Evolutionary conservation across 352 stramenopile species (phyloP).

Genomic region (Elongisporangium undulatum): DNA sequence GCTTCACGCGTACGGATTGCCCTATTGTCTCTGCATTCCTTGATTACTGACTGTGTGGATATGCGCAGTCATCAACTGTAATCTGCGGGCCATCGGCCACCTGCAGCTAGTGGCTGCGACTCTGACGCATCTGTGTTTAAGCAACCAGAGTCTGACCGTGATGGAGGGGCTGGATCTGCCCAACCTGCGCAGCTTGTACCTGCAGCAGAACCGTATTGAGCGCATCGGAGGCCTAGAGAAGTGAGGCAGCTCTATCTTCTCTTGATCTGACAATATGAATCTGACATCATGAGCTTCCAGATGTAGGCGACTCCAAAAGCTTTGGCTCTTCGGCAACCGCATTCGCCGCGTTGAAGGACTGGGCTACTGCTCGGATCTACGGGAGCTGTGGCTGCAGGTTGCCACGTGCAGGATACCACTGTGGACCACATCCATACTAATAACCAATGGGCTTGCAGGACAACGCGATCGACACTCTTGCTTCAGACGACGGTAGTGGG

Average conservation of each 20-base stretch:
- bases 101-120: slow-evolving; percentile 52
- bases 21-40: neutral
- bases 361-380: slow-evolving; percentile 52
- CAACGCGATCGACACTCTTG: slow-evolving; percentile 57
- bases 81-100: slow-evolving; percentile 37
- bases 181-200: slow-evolving; percentile 61
- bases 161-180: slow-evolving; percentile 60
- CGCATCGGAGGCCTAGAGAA: slow-evolving; percentile 72
- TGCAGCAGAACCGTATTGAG: slow-evolving; percentile 80
- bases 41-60: neutral
- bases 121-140: slow-evolving; percentile 76
- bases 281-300: slow-evolving; percentile 2
- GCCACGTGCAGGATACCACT: neutral
- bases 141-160: slow-evolving; percentile 51
- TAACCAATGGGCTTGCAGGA: slow-evolving; percentile 17
- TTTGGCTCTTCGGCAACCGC: slow-evolving; percentile 81
- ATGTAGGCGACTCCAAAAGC: slow-evolving; percentile 60
- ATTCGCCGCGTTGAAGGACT: slow-evolving; percentile 63
- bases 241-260: slow-evolving; percentile 4
- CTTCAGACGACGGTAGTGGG: slow-evolving; percentile 17
- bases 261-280: neutral
- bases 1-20: slow-evolving; percentile 36
- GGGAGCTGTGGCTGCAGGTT: slow-evolving; percentile 82
- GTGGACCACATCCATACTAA: neutral
- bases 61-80: slow-evolving; percentile 67